Base-by-base conservation (phyloP, 495 filamentous ascomycete species). In the Penicillium bialowiezense region DNA sequence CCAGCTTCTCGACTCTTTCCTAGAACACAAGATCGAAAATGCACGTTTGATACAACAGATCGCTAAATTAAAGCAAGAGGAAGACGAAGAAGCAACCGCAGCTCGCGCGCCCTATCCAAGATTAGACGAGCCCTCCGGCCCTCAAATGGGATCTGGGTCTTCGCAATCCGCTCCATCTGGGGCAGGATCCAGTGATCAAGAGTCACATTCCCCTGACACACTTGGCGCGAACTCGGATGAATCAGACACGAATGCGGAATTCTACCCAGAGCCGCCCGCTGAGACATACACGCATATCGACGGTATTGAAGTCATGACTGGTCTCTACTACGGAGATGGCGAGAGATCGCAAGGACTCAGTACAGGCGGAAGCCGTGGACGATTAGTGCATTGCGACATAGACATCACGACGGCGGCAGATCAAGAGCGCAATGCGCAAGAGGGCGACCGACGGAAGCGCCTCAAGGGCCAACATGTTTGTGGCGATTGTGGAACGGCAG, bases 1-100 rank as follows among this genome's bases (percentile, higher is more conserved):
- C 0, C 82, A 79, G 8, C 73, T 96, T 7, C 69, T 98, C 41
- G 91, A 98, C 66, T 95, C 92, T 1, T 97, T 96, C 52, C 74
- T 98, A 12, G 93, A 98, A 66, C 92, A 97, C 69, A 97, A 97
- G 67, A 91, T 97, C 40, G 93, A 97, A 65, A 97, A 98, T 58
- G 91, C 95, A 67, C 82, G 93, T 14, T 67, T 98, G 32, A 81
- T 77, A 48, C 87, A 88, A 53, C 83, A 88, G 28, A 95, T 98
- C 50, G 82, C 84, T 12, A 90, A 95, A 60, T 76, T 98, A 33
- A 85, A 84, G 55, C 77, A 81, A 53, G 93, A 97, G 67, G 91
- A 96, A 64, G 82, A 85, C 44, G 87, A 91, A 55, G 93, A 96
- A 38, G 62, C 77, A 14, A 78, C 77, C 50, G 63, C 69, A 32